phyloP scores from a whole-genome alignment of 2,329 filamentous ascomycete species.

The Pezicula radicicola region DNA sequence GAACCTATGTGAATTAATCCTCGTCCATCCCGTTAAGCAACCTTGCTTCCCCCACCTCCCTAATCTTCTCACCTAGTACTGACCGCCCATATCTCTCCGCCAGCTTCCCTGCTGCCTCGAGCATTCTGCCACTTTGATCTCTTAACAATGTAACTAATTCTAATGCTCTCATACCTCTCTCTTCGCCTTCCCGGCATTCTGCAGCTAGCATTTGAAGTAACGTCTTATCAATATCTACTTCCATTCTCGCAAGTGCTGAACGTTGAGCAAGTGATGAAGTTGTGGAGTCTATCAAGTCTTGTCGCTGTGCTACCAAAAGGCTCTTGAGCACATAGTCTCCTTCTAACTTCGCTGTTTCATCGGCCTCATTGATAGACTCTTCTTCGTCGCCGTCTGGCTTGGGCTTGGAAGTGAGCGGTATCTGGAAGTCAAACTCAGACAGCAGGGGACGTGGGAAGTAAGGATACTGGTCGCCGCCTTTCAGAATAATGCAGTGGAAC shows the following conservation, averaged over 20 bases:
- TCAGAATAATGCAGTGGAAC: slow-evolving; percentile 99
- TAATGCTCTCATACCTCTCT: slow-evolving; percentile 89
- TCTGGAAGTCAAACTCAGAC: slow-evolving; percentile 87
- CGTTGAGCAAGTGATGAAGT: slow-evolving; percentile 63
- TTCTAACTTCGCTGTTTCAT: slow-evolving; percentile 65
- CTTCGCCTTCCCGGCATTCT: slow-evolving; percentile 91
- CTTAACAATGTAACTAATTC: slow-evolving; percentile 86
- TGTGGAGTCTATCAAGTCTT: slow-evolving; percentile 70
- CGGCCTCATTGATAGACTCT: slow-evolving; percentile 31
- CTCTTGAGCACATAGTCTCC: slow-evolving; percentile 76
- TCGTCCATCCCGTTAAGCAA: slow-evolving; percentile 24
- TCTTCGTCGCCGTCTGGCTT: slow-evolving; percentile 33
- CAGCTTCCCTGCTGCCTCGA: slow-evolving; percentile 87
- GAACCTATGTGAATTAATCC: slow-evolving; percentile 12
- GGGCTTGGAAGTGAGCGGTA: slow-evolving; percentile 67
- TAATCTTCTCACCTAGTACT: slow-evolving; percentile 86
- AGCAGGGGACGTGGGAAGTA: slow-evolving; percentile 90
- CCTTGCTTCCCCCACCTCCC: slow-evolving; percentile 69
- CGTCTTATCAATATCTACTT: slow-evolving; percentile 86
- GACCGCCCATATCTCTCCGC: slow-evolving; percentile 79
- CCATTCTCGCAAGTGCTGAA: slow-evolving; percentile 63
- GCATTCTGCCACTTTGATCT: slow-evolving; percentile 82
- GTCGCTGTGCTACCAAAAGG: slow-evolving; percentile 69
- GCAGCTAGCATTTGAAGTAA: slow-evolving; percentile 83
- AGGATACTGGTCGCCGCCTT: slow-evolving; percentile 88